Conservation (phyloP, 805 yeast species). For the Teunomyces panamensis region DNA sequence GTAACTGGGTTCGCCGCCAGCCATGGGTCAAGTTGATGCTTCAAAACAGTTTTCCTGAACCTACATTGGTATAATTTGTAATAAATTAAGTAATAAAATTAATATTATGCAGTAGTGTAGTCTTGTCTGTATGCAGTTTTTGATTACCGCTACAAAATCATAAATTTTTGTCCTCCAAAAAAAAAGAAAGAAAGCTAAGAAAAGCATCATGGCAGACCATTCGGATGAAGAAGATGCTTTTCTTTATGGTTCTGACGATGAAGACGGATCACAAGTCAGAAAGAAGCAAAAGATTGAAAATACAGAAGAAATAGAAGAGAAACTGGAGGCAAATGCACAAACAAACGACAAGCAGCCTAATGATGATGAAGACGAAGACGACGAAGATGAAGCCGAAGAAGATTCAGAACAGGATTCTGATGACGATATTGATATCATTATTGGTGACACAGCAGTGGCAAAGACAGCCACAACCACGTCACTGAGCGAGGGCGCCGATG, state of each 20-base stretch:
- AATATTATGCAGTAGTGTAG: constrained; percentile 5
- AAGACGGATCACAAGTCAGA: constrained; percentile 18
- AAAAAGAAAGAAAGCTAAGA: not conserved
- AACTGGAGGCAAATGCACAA: constrained; percentile 17
- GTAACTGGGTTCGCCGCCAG: constrained; percentile 56
- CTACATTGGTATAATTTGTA: not conserved
- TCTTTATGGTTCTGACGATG: constrained; percentile 57
- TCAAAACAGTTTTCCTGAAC: constrained; percentile 11
- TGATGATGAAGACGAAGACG: constrained; percentile 21
- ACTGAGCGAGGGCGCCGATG: constrained; percentile 25
- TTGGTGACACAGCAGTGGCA: constrained; percentile 38
- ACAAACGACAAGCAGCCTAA: constrained; percentile 20
- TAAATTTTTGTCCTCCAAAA: not conserved
- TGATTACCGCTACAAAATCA: not conserved
- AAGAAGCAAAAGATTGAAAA: constrained; percentile 24
- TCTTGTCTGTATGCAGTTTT: not conserved
- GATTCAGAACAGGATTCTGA: constrained; percentile 50
- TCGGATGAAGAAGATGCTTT: constrained; percentile 68
- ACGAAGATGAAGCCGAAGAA: constrained; percentile 44
- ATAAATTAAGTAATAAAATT: constrained; percentile 1
- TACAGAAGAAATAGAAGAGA: constrained; percentile 12
- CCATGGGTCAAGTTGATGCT: constrained; percentile 56
- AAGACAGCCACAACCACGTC: constrained; percentile 20
- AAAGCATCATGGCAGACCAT: constrained; percentile 9
- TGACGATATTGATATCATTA: constrained; percentile 81